A percentile compares a stretch with the other conserved stretches of the same genome.
Evolutionary conservation across 208 protist species (phyloP).

Genomic region (Crithidia expoeki): DNA sequence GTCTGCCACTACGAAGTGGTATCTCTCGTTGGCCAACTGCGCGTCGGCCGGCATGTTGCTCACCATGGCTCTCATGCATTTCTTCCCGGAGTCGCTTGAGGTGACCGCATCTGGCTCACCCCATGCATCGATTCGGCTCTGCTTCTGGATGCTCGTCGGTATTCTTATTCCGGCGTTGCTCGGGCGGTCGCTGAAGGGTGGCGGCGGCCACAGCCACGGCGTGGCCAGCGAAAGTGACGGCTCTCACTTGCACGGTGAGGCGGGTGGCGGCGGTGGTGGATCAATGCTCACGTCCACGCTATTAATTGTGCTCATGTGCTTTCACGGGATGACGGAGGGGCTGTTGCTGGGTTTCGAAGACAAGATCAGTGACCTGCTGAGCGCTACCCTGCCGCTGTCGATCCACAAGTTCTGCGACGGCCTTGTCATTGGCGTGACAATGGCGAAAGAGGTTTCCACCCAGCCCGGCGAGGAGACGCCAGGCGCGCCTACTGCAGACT

Average conservation of each 20-base stretch:
- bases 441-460: constrained; percentile 53
- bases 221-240: constrained; percentile 1
- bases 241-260: constrained; percentile 20
- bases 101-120: neutral
- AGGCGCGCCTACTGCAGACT: neutral
- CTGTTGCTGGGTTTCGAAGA: constrained; percentile 59
- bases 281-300: constrained; percentile 29
- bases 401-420: constrained; percentile 79
- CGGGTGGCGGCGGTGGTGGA: constrained; percentile 5
- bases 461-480: constrained; percentile 1
- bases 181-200: constrained; percentile 31
- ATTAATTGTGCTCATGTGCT: constrained; percentile 70
- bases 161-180: constrained; percentile 69
- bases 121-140: constrained; percentile 21
- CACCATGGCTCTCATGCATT: constrained; percentile 61
- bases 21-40: constrained; percentile 66
- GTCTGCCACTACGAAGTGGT: constrained; percentile 12
- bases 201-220: constrained; percentile 33
- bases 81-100: constrained; percentile 50
- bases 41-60: constrained; percentile 73
- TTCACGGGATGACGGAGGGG: constrained; percentile 74
- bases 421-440: constrained; percentile 67
- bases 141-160: constrained; percentile 49
- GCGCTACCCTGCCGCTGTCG: constrained; percentile 48
- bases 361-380: constrained; percentile 34